phyloP scores from a whole-genome alignment of 2,329 filamentous ascomycete species.

The Colletotrichum scovillei region DNA sequence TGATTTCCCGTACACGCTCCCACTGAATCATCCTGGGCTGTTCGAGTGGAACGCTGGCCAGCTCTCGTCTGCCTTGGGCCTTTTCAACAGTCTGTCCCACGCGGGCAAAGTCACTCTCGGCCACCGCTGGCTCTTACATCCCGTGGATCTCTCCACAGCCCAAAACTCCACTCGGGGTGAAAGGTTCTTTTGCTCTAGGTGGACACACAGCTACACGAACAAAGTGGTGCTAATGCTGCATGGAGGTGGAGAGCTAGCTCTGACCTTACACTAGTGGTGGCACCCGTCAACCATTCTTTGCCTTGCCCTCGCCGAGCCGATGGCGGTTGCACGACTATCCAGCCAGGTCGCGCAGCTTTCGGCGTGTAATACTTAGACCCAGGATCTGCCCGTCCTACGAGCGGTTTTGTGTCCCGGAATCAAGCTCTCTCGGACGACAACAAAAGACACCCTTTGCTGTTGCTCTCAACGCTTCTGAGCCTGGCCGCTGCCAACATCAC shows the following conservation, averaged over 20 bases:
- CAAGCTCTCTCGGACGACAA: not conserved
- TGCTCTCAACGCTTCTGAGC: not conserved
- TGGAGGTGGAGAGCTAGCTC: slow-evolving; percentile 12
- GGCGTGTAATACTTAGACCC: slow-evolving; percentile 14
- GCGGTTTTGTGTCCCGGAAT: not conserved
- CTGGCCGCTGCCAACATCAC: not conserved
- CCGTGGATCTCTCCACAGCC: slow-evolving; percentile 13
- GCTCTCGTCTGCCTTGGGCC: not conserved
- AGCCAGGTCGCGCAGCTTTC: not conserved
- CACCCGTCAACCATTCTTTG: slow-evolving; percentile 8
- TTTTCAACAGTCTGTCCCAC: not conserved
- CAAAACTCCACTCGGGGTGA: not conserved
- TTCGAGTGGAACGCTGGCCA: not conserved
- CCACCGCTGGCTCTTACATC: slow-evolving; percentile 18
- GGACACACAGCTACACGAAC: slow-evolving; percentile 9
- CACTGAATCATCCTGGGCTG: not conserved
- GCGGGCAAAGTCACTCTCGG: slow-evolving; percentile 1
- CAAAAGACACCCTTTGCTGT: not conserved
- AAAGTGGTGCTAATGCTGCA: not conserved
- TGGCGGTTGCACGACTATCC: slow-evolving; percentile 11
- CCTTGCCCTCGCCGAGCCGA: slow-evolving; percentile 26
- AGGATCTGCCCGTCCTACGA: not conserved
- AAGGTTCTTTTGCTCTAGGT: slow-evolving; percentile 18
- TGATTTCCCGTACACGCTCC: not conserved
- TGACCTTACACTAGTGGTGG: slow-evolving; percentile 7